A percentile compares a stretch with the other conserved stretches of the same genome.
Evolutionary conservation across 1,139 yeast genomes (phyloP).

Genomic region (Pichia sp.): DNA sequence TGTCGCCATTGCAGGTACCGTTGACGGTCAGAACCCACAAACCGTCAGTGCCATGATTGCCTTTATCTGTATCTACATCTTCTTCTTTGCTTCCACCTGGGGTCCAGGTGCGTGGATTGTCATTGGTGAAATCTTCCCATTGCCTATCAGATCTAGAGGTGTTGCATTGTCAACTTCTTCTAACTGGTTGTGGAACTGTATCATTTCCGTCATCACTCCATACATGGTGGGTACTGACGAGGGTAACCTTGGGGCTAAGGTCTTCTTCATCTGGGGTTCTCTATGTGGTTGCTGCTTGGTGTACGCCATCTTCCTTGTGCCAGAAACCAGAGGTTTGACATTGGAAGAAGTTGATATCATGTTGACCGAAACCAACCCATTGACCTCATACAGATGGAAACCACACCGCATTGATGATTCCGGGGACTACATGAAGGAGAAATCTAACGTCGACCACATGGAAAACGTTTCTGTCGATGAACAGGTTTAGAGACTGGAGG

Average conservation of each 20-base stretch:
- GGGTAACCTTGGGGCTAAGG: conserved; percentile 62
- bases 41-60: conserved; percentile 41
- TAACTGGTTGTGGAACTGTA: conserved; percentile 40
- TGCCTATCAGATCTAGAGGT: conserved; percentile 51
- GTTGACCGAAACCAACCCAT: conserved; percentile 34
- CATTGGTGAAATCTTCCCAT: conserved; percentile 56
- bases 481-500: neutral
- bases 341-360: conserved; percentile 52
- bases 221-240: conserved; percentile 52
- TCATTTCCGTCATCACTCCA: conserved; percentile 35
- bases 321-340: conserved; percentile 54
- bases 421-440: conserved; percentile 8
- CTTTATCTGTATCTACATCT: conserved; percentile 50
- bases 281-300: conserved; percentile 35
- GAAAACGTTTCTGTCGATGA: conserved; percentile 10
- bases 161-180: conserved; percentile 36
- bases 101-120: conserved; percentile 49
- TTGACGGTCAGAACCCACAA: conserved; percentile 29
- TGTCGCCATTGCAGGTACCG: conserved; percentile 56
- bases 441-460: conserved; percentile 7
- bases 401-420: conserved; percentile 23
- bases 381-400: conserved; percentile 32
- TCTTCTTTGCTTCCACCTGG: conserved; percentile 54
- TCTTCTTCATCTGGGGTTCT: conserved; percentile 72
- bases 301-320: conserved; percentile 47